phyloP scores from a whole-genome alignment of 768 basidiomycete species.

The Lentinus tigrinus region DNA sequence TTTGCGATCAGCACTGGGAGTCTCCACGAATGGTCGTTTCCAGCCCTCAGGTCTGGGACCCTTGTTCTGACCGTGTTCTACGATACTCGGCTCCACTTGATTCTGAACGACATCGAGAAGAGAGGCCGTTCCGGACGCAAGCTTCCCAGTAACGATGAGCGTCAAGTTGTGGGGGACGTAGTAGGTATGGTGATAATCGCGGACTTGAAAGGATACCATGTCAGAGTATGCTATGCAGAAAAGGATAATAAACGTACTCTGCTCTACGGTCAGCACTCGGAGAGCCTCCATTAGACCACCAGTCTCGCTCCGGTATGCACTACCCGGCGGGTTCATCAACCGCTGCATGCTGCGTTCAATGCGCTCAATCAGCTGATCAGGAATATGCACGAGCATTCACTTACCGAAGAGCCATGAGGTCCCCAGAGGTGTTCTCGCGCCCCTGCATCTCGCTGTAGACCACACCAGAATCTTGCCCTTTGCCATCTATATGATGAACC shows the following conservation, averaged over 20 bases:
- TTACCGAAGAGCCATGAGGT: conserved; percentile 85
- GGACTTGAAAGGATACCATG: conserved; percentile 52
- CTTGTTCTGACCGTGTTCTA: conserved; percentile 68
- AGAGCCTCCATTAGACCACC: conserved; percentile 94
- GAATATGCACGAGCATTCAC: conserved; percentile 22
- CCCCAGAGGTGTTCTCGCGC: conserved; percentile 87
- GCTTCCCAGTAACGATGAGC: conserved; percentile 85
- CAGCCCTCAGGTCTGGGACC: conserved; percentile 77
- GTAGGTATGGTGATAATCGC: conserved; percentile 82
- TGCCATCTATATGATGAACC: conserved; percentile 93
- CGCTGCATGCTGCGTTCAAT: conserved; percentile 61
- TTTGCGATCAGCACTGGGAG: conserved; percentile 62
- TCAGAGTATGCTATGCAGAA: background rate
- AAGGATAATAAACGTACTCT: conserved; percentile 55
- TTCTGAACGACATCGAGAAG: conserved; percentile 81
- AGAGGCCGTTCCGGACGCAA: conserved; percentile 70
- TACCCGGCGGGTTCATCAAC: conserved; percentile 74
- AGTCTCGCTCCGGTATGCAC: conserved; percentile 94
- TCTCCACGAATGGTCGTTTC: conserved; percentile 95
- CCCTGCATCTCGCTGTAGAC: conserved; percentile 98
- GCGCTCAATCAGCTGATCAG: background rate
- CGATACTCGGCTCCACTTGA: conserved; percentile 78
- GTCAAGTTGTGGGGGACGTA: conserved; percentile 95
- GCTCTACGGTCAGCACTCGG: conserved; percentile 78
- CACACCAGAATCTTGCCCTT: conserved; percentile 91